A percentile compares a stretch with the other conserved stretches of the same genome.
phyloP scores from a whole-genome alignment of 345 rosid species.

The Atalantia buxifolia region DNA sequence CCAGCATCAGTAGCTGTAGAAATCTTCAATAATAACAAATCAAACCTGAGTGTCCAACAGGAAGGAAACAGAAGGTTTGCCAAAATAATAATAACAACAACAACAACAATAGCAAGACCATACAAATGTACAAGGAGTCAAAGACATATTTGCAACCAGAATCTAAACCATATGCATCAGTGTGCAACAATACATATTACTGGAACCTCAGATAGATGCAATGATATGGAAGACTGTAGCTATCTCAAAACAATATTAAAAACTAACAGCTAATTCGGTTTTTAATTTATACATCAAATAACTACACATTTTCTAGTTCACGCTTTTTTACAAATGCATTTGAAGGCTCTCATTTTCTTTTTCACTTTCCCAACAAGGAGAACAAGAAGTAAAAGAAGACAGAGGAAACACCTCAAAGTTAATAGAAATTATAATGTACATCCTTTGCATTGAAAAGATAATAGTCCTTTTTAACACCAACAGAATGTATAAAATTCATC shows the following conservation, averaged over 20 bases:
- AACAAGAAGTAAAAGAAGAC: not conserved
- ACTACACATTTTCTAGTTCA: not conserved
- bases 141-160: not conserved
- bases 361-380: not conserved
- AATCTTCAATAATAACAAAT: not conserved
- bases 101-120: not conserved
- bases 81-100: not conserved
- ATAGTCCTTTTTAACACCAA: not conserved
- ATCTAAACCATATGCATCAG: not conserved
- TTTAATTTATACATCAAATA: not conserved
- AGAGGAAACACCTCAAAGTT: not conserved
- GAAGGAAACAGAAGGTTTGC: conserved; percentile 2
- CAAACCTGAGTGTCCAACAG: not conserved
- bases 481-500: not conserved
- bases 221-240: not conserved
- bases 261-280: not conserved
- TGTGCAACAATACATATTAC: not conserved
- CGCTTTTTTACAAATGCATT: not conserved
- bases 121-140: not conserved
- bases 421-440: not conserved
- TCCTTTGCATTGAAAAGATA: not conserved
- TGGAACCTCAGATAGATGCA: not conserved
- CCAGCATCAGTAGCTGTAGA: conserved; percentile 11
- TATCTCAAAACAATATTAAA: not conserved
- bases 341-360: not conserved